A percentile compares a stretch with the other conserved stretches of the same genome.
phyloP scores from a whole-genome alignment of 1,139 yeast species.

The Yamadazyma jaroonii region DNA sequence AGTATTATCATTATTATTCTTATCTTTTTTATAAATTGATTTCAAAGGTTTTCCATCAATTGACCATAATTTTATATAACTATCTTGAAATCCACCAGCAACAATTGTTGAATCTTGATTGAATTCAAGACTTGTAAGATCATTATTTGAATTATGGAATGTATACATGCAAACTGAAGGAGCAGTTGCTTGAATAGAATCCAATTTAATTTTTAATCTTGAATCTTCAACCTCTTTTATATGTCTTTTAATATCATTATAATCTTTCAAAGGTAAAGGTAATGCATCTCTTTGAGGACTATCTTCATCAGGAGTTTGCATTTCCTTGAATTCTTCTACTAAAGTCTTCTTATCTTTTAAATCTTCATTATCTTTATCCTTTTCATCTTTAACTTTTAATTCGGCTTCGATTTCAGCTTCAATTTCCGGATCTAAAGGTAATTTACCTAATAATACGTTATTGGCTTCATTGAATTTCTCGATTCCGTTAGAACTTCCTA shows the following conservation, averaged over 20 bases:
- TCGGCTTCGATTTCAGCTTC: slow-evolving; percentile 83
- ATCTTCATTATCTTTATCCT: slow-evolving; percentile 15
- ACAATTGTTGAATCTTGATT: slow-evolving; percentile 83
- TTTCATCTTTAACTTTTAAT: slow-evolving; percentile 71
- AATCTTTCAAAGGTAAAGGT: slow-evolving; percentile 84
- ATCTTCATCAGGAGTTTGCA: slow-evolving; percentile 52
- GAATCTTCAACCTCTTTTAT: slow-evolving; percentile 80
- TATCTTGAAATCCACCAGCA: slow-evolving; percentile 94
- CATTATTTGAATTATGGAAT: slow-evolving; percentile 91
- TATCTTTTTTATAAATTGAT: slow-evolving; percentile 63
- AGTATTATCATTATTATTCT: slow-evolving; percentile 44
- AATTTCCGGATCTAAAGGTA: slow-evolving; percentile 85
- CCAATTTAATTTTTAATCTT: slow-evolving; percentile 63
- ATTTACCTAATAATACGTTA: slow-evolving; percentile 74
- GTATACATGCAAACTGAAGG: slow-evolving; percentile 99
- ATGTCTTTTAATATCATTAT: slow-evolving; percentile 74
- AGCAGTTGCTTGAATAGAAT: slow-evolving; percentile 65
- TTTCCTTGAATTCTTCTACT: slow-evolving; percentile 48
- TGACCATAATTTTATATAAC: slow-evolving; percentile 88
- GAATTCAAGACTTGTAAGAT: slow-evolving; percentile 78
- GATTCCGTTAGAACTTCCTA: slow-evolving; percentile 50
- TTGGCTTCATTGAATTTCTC: slow-evolving; percentile 60
- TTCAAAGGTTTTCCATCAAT: slow-evolving; percentile 83
- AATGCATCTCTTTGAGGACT: slow-evolving; percentile 72
- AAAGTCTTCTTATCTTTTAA: slow-evolving; percentile 35